Evolutionary conservation across 345 rosid species (phyloP), one percentile per base, ranked within the genome.

Genomic region (Ceriops decandra): DNA sequence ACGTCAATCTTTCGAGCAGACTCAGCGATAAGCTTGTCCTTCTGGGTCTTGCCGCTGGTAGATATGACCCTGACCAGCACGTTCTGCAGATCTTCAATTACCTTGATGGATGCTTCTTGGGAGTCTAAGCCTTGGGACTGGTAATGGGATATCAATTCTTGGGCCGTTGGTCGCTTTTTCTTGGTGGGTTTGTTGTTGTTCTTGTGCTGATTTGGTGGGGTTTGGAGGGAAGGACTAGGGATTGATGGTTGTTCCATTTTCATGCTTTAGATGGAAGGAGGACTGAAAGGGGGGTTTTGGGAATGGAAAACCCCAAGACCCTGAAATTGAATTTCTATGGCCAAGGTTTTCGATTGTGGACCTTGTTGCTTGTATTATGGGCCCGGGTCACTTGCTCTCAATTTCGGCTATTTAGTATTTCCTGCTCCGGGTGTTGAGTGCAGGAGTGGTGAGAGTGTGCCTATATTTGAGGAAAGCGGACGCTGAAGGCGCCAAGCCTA

Each of bases 11-110:
- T 93, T 58, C 89, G 86, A 1, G 83, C 53, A 7, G 82, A 65
- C 64, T 88, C 91, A 6, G 76, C 72, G 2, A 77, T 17, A 62
- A 71, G 57, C 80, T 79, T 85, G 71, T 84, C 88, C 68, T 82
- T 77, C 76, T 59, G 77, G 58, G 75, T 62, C 68, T 46, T 70
- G 78, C 66, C 80, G 62, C 66, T 81, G 52, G 90, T 78, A 5
- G 89, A 79, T 58, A 84, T 63, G 64, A 84, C 81, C 57, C 86
- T 83, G 69, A 85, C 74, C 30, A 90, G 85, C 21, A 86, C 84
- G 57, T 80, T 86, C 78, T 93, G 98, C 49, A 90, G 89, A 73
- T 93, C 97, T 68, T 90, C 96, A 58, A 93, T 88, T 52, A 86
- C 97, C 69, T 87, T 88, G 71, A 86, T 36, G 46, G 97, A 88